A percentile compares a stretch with the other conserved stretches of the same genome.
Evolutionary conservation across 2,329 filamentous ascomycete genomes (phyloP).

Genomic region (Aurifilum marmelostoma): DNA sequence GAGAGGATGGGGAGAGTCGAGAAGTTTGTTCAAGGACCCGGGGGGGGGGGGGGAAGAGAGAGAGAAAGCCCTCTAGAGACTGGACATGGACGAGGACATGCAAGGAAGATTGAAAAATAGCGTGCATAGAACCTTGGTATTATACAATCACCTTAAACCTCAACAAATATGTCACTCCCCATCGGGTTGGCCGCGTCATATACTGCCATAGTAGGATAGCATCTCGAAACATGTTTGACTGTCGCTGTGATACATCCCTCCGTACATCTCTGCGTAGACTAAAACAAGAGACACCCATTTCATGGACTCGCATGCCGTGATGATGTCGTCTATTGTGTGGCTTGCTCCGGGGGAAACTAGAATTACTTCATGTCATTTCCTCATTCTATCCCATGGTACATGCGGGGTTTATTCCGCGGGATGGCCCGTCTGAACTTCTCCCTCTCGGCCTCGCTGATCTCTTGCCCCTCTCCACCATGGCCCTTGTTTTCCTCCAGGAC

Average conservation of each 20-base stretch:
- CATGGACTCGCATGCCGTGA: too few relatives aligned
- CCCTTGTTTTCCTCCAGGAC: not conserved
- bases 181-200: not conserved
- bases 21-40: not conserved
- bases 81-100: not conserved
- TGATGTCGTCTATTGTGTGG: too few relatives aligned
- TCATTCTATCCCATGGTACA: not conserved
- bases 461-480: not conserved
- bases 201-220: not conserved
- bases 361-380: not conserved
- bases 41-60: too few relatives aligned
- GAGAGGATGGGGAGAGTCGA: not conserved
- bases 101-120: slow-evolving; percentile 11
- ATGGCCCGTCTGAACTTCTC: slow-evolving; percentile 1
- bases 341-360: too few relatives aligned
- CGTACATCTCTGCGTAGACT: not conserved
- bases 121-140: slow-evolving; percentile 15
- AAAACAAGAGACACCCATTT: too few relatives aligned
- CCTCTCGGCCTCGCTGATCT: not conserved
- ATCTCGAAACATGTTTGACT: not conserved
- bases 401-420: not conserved
- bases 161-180: not conserved
- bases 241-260: not conserved
- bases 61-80: not conserved
- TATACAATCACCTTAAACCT: not conserved